Evolutionary conservation across 2,329 filamentous ascomycete genomes (phyloP).

Genomic region (Neopestalotiopsis rosae): DNA sequence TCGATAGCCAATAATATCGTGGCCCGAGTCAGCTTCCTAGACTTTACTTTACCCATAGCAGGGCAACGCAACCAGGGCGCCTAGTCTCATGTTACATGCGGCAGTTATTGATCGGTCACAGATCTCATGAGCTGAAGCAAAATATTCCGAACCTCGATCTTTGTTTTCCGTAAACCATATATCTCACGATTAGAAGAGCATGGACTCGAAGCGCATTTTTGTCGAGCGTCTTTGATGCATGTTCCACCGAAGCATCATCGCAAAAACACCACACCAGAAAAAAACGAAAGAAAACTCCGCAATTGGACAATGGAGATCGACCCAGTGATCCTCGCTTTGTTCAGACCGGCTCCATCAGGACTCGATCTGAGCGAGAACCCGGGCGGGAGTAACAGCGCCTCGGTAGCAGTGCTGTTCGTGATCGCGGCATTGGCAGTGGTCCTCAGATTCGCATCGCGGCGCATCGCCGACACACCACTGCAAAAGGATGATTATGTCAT

Average conservation of each 20-base stretch:
- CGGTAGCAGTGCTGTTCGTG: neutral
- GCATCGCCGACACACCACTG: neutral
- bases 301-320: neutral
- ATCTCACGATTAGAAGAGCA: neutral
- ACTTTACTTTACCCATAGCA: neutral
- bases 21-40: neutral
- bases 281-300: no score
- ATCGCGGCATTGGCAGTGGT: neutral
- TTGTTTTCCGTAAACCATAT: neutral
- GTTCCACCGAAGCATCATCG: neutral
- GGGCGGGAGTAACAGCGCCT: neutral
- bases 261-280: no score
- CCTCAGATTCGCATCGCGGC: neutral
- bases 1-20: neutral
- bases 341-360: neutral
- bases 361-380: neutral
- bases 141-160: no score
- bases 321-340: neutral
- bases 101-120: neutral
- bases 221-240: no score
- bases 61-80: neutral
- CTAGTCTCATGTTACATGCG: neutral
- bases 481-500: constrained; percentile 1
- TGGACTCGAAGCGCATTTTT: no score
- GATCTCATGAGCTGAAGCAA: neutral